Conservation (phyloP, 78 protist genomes). For the Blattamonas nauphoetae region DNA sequence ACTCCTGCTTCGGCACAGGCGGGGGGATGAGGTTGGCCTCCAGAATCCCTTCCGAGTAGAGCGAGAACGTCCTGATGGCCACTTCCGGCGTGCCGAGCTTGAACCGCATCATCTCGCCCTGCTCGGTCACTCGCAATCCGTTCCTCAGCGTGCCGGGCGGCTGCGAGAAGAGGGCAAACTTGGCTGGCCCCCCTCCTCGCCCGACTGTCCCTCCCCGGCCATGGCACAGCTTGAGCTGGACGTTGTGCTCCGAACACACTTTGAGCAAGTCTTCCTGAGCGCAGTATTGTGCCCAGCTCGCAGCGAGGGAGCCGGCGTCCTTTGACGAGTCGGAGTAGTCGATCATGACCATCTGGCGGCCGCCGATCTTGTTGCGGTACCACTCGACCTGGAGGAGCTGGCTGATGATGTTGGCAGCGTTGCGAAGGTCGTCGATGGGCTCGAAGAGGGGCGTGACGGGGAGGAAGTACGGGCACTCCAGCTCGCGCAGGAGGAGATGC, state of each 20-base stretch:
- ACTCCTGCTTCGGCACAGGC: constrained; percentile 23
- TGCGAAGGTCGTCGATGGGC: constrained; percentile 33
- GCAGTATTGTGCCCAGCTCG: constrained; percentile 39
- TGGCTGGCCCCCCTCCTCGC: constrained; percentile 60
- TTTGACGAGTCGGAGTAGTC: constrained; percentile 60
- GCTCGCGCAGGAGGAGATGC: constrained; percentile 44
- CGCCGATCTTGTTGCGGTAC: constrained; percentile 27
- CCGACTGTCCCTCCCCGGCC: constrained; percentile 50
- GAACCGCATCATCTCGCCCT: constrained; percentile 56
- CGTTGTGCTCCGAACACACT: constrained; percentile 3
- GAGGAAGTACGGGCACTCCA: constrained; percentile 33
- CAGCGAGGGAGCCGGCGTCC: constrained; percentile 53
- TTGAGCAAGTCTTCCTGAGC: constrained; percentile 46
- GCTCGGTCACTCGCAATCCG: constrained; percentile 48
- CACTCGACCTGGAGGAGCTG: constrained; percentile 18
- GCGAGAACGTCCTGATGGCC: constrained; percentile 33
- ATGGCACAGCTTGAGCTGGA: constrained; percentile 48
- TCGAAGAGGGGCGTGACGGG: constrained; percentile 67
- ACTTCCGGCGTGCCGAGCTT: constrained; percentile 36
- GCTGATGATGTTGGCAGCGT: constrained; percentile 36
- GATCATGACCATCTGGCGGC: constrained; percentile 57
- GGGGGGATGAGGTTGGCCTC: constrained; percentile 45
- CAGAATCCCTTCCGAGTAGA: constrained; percentile 46
- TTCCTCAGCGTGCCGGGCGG: constrained; percentile 50
- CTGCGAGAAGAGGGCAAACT: constrained; percentile 47